Conservation (phyloP, 352 stramenopile genomes). For the Pythium pyrilobum region DNA sequence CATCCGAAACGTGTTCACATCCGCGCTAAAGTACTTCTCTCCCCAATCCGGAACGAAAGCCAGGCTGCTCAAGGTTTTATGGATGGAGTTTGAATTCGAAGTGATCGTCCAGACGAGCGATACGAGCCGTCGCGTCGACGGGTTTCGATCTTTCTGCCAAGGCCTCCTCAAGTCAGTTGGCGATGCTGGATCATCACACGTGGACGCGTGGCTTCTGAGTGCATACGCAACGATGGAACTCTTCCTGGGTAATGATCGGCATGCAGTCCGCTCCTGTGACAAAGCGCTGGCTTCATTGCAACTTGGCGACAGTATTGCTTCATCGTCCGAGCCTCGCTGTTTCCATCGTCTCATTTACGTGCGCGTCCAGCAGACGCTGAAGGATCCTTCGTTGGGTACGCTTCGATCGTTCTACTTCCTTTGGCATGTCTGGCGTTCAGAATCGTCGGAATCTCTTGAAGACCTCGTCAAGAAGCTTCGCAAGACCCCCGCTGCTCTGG, state of each 20-base stretch:
- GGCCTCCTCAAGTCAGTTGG: conserved; percentile 1
- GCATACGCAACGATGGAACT: conserved; percentile 52
- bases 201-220: conserved; percentile 9
- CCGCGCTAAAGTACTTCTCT: not conserved
- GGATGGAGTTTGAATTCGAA: conserved; percentile 16
- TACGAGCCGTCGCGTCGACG: not conserved
- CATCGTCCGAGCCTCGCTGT: not conserved
- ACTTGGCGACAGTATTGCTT: not conserved
- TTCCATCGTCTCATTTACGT: conserved; percentile 61
- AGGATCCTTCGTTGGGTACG: not conserved
- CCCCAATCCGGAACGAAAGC: conserved; percentile 13
- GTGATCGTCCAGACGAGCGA: not conserved
- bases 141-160: conserved; percentile 15
- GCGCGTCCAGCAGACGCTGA: conserved; percentile 19
- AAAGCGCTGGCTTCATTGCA: conserved; percentile 31
- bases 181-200: not conserved
- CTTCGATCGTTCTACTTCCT: conserved; percentile 12
- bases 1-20: conserved; percentile 13
- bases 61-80: conserved; percentile 38
- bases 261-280: conserved; percentile 44
- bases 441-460: conserved; percentile 26
- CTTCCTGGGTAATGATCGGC: conserved; percentile 32
- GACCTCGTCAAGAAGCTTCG: conserved; percentile 29
- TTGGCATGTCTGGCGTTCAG: conserved; percentile 23
- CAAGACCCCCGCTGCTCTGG: conserved; percentile 19